Percentiles rank a stretch among this genome's conserved stretches.
phyloP scores from a whole-genome alignment of 2,329 filamentous ascomycete genomes.

The Fusarium pseudocircinatum region DNA sequence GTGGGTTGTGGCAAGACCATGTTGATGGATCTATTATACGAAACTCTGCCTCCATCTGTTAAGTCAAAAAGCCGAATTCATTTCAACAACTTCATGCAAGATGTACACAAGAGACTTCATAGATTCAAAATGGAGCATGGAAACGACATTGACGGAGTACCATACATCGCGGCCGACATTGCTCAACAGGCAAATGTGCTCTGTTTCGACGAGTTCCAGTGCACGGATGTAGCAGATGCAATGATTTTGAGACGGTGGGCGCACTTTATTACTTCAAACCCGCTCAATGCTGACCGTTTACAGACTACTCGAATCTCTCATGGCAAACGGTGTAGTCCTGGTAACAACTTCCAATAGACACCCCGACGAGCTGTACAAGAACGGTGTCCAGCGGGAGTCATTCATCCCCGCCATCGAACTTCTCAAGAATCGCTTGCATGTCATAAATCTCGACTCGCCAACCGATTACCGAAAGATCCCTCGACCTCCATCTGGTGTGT shows the following conservation, averaged over 20 bases:
- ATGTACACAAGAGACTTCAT: conserved; percentile 91
- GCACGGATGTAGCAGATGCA: conserved; percentile 96
- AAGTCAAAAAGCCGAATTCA: conserved; percentile 90
- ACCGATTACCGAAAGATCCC: conserved; percentile 99
- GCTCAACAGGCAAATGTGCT: conserved; percentile 85
- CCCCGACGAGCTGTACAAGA: conserved; percentile 95
- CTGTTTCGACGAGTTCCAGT: conserved; percentile 99
- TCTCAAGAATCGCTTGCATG: conserved; percentile 82
- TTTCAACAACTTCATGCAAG: conserved; percentile 99
- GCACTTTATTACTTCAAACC: neutral
- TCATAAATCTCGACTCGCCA: conserved; percentile 93
- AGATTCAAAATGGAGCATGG: conserved; percentile 89
- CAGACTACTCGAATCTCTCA: conserved; percentile 85
- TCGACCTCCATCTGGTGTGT: conserved; percentile 90
- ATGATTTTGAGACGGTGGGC: conserved; percentile 87
- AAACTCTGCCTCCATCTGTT: conserved; percentile 85
- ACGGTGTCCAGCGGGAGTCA: conserved; percentile 94
- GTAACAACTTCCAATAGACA: conserved; percentile 98
- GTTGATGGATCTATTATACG: conserved; percentile 98
- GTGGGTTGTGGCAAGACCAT: conserved; percentile 99
- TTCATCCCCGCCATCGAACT: conserved; percentile 96
- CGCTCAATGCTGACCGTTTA: conserved; percentile 19
- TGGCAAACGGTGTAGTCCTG: conserved; percentile 96
- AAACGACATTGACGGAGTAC: conserved; percentile 87
- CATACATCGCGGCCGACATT: conserved; percentile 94